Evolutionary conservation across 31 red algal genomes (phyloP), one percentile per base, ranked within the genome.

Genomic region (Asparagopsis taxiformis): DNA sequence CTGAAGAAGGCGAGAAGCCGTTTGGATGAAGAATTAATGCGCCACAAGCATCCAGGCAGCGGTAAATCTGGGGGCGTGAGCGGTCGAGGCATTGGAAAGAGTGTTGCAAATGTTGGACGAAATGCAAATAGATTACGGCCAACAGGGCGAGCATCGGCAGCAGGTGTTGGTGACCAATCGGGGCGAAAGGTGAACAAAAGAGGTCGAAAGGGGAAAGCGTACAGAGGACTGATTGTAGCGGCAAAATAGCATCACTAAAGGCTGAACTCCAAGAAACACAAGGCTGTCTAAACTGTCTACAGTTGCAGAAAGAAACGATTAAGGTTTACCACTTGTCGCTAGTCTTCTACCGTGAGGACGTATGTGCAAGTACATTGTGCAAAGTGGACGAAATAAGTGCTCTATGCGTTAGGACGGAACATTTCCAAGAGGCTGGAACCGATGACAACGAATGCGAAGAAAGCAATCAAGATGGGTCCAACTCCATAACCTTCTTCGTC

Each of bases 401-500:
- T 15, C 4, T 7, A 7, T 11, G 26, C 32, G 37, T 56, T 51
- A 21, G 71, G 71, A 46, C 71, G 34, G 38, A 75, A 60, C 23
- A 75, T 56, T 31, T 75, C 71, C 6, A 75, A 38, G 6, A 75
- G 71, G 1, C 71, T 43, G 38, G 71, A 75, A 26, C 71, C 71
- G 33, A 75, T 75, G 37, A 75, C 56, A 15, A 75, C 71, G 35
- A 75, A 75, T 0, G 71, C 71, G 36, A 75, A 75, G 54, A 75
- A 39, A 22, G 71, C 71, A 13, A 75, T 75, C 34, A 75, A 56
- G 31, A 75, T 35, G 13, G 71, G 71, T 15, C 52, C 71, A 24
- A 75, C 0, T 0, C 54, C 53, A 55, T 48, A 48, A 21, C 54
- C 71, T 4, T 75, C 55, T 11, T 75, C 71, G 10, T 62, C 56